phyloP scores from a whole-genome alignment of 2,329 filamentous ascomycete genomes.

The Xylaria polymorpha region DNA sequence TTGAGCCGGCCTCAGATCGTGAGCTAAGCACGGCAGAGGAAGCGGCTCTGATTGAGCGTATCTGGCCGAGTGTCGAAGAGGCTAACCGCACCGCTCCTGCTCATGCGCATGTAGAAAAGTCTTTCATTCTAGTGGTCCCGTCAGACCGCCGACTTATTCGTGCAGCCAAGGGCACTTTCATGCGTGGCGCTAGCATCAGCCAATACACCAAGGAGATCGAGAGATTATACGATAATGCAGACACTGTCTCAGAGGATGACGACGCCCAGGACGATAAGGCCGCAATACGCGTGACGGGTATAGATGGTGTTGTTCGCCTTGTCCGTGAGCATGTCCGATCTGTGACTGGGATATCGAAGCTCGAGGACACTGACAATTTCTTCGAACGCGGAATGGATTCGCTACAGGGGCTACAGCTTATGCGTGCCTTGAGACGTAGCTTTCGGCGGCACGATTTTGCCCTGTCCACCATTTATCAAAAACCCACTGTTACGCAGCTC shows the following conservation, averaged over 20 bases:
- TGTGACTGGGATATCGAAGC: neutral
- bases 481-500: neutral
- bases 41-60: neutral
- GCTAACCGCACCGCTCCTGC: neutral
- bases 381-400: neutral
- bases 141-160: neutral
- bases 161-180: neutral
- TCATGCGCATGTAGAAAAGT: neutral
- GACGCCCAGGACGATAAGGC: no score
- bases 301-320: neutral
- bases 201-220: neutral
- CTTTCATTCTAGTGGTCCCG: neutral
- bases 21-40: neutral
- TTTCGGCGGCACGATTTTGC: neutral
- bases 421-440: neutral
- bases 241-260: neutral
- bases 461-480: neutral
- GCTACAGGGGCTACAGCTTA: neutral
- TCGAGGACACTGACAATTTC: neutral
- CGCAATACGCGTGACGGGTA: no score
- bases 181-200: neutral
- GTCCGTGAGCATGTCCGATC: neutral
- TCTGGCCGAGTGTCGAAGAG: neutral
- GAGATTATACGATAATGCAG: neutral
- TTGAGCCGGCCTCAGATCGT: neutral